Base-by-base conservation (phyloP, 306 rosid species). In the Pueraria montana region DNA sequence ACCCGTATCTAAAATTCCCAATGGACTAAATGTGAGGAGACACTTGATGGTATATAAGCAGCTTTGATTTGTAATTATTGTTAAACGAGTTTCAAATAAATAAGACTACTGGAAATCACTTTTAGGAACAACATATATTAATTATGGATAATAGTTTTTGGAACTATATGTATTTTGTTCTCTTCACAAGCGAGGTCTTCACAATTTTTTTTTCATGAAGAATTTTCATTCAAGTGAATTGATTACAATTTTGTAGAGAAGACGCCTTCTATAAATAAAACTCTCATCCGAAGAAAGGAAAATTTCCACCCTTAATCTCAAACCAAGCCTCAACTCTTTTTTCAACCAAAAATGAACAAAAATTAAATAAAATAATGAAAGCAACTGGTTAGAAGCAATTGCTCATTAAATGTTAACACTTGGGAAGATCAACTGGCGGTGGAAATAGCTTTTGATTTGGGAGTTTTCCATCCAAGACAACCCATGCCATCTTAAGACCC, bases 401-500 rank as follows among this genome's bases (percentile, higher is more conserved):
- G 65, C 65, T 4, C 65, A 24, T 2, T 8, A 20, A 56, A 58
- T 61, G 38, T 66, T 72, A 87, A 63, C 92, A 90, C 78, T 85
- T 84, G n/a, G 94, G 94, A 82, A 90, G 92, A 90, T 92, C 96
- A 10, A 82, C 77, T 0, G 96, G 96, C 4, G 96, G 92, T 55
- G 92, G 90, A 84, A 83, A 73, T 72, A 92, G 32, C 75, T 88
- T 92, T 62, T 92, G 91, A 76, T 88, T 82, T 40, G 94, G 89
- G 6, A 88, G 88, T 67, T 90, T 83, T 70, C 94, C 97, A 79
- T 90, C 91, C 64, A 90, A 80, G 1, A 90, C 94, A 34, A 89
- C 14, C 94, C 97, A 92, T 2, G 91, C 91, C 94, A 92, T 92
- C 80, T 63, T 92, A 62, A 92, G 83, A 30, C 97, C 97, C 97